phyloP scores from a whole-genome alignment of 164 flowering plant genomes.

The Annona cherimola region DNA sequence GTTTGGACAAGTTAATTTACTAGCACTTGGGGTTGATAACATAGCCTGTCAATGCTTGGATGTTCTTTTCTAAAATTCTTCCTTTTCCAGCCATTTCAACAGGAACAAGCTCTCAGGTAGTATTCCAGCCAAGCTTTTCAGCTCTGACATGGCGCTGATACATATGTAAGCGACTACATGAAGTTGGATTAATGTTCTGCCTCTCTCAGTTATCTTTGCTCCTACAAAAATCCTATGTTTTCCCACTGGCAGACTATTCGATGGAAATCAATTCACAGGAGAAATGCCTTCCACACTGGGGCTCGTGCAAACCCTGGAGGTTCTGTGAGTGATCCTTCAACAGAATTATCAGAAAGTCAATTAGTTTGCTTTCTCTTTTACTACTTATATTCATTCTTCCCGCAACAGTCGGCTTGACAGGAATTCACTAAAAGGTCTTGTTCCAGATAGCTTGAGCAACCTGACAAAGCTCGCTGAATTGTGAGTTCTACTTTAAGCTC shows the following conservation, averaged over 20 bases:
- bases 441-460: constrained; percentile 57
- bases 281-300: constrained; percentile 60
- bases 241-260: constrained; percentile 50
- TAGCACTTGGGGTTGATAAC: neutral
- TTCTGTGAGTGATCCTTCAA: constrained; percentile 65
- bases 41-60: neutral
- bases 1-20: neutral
- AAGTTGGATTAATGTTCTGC: neutral
- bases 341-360: too few relatives aligned
- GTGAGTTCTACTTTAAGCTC: constrained; percentile 33
- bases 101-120: constrained; percentile 76
- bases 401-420: constrained; percentile 75
- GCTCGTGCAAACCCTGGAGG: constrained; percentile 71
- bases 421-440: constrained; percentile 50
- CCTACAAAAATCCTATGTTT: neutral
- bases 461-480: constrained; percentile 58
- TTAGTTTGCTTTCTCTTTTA: neutral
- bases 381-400: neutral
- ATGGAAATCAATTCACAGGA: constrained; percentile 71
- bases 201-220: neutral
- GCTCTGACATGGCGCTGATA: constrained; percentile 62
- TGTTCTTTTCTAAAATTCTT: neutral
- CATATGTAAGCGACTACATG: constrained; percentile 58
- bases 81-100: constrained; percentile 78
- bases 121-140: constrained; percentile 67